phyloP scores from a whole-genome alignment of 495 filamentous ascomycete genomes.

The Penicillium egyptiacum region DNA sequence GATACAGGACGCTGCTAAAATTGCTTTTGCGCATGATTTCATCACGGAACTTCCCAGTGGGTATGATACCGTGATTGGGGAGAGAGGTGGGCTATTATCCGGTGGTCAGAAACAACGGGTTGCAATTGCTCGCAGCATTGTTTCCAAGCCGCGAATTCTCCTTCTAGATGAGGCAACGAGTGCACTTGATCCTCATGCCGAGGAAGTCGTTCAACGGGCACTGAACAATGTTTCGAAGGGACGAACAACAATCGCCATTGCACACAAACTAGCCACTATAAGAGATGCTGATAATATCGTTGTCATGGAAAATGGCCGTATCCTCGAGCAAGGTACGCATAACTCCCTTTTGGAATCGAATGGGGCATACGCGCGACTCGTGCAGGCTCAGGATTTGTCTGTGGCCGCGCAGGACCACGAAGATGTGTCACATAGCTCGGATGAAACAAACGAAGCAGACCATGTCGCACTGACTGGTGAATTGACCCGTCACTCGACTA shows the following conservation, averaged over 20 bases:
- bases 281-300: slow-evolving; percentile 86
- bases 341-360: slow-evolving; percentile 37
- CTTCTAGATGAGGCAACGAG: slow-evolving; percentile 87
- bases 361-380: slow-evolving; percentile 64
- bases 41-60: slow-evolving; percentile 34
- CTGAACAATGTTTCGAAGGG: slow-evolving; percentile 73
- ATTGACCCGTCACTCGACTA: slow-evolving; percentile 9
- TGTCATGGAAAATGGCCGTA: slow-evolving; percentile 73
- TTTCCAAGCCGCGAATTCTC: slow-evolving; percentile 80
- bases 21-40: slow-evolving; percentile 49
- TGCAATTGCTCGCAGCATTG: slow-evolving; percentile 75
- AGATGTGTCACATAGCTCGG: neutral
- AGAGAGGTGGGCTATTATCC: slow-evolving; percentile 77
- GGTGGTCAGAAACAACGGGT: slow-evolving; percentile 95
- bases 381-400: slow-evolving; percentile 64
- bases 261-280: slow-evolving; percentile 83
- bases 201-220: slow-evolving; percentile 81
- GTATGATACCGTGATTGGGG: slow-evolving; percentile 82
- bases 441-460: neutral
- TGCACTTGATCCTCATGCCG: slow-evolving; percentile 80
- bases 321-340: slow-evolving; percentile 79
- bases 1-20: slow-evolving; percentile 61
- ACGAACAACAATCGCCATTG: slow-evolving; percentile 84
- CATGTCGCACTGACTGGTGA: neutral
- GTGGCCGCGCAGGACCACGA: neutral